phyloP scores from a whole-genome alignment of 257 asterid species.

The Perilla frutescens region DNA sequence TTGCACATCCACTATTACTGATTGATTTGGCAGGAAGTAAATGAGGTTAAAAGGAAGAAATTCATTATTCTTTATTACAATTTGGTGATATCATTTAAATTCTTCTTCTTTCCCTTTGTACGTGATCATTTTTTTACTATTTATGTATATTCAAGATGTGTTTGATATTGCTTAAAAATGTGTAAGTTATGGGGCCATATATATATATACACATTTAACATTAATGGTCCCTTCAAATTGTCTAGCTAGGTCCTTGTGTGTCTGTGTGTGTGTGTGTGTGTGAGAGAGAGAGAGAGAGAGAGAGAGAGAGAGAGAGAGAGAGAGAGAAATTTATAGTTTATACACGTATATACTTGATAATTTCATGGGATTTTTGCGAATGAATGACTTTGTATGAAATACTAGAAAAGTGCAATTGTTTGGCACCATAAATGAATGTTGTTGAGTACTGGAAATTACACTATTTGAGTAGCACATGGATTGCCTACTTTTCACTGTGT shows the following conservation, averaged over 20 bases:
- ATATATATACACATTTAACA: too few species aligned
- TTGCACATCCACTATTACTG: conserved; percentile 10
- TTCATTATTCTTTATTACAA: not conserved
- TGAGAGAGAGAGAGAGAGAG: too few species aligned
- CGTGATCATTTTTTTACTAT: not conserved
- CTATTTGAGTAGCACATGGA: conserved; percentile 1
- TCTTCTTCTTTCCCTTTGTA: not conserved
- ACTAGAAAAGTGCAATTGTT: not conserved
- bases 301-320: too few species aligned
- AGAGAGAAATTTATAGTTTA: too few species aligned
- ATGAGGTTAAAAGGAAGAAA: conserved; percentile 5
- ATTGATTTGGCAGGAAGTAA: not conserved
- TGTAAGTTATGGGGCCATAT: too few species aligned
- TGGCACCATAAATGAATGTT: not conserved
- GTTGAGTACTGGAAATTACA: not conserved
- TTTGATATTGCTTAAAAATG: not conserved
- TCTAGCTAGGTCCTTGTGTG: too few species aligned
- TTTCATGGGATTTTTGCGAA: too few species aligned
- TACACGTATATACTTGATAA: too few species aligned
- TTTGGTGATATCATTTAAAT: too few species aligned
- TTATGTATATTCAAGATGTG: not conserved
- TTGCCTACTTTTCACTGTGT: not conserved
- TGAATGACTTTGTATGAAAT: not conserved
- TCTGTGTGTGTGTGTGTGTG: too few species aligned
- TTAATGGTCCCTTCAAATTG: too few species aligned